phyloP scores from a whole-genome alignment of 306 rosid species.

The Senna tora region DNA sequence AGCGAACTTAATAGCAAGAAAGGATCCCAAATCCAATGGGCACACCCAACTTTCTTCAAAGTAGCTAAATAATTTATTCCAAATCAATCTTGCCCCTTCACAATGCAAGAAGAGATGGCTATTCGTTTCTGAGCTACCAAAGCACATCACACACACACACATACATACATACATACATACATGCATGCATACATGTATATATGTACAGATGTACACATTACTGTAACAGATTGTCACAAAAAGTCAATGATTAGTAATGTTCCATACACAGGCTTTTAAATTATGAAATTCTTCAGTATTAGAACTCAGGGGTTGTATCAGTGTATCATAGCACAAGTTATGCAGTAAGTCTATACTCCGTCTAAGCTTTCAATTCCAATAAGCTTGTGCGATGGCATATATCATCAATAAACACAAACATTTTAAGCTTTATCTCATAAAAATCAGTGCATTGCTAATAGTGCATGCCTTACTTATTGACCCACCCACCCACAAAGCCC shows the following conservation, averaged over 20 bases:
- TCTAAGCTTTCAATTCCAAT: neutral
- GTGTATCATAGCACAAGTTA: neutral
- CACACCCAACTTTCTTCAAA: too few relatives aligned
- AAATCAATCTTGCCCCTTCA: too few relatives aligned
- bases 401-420: neutral
- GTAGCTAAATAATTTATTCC: too few relatives aligned
- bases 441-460: slow-evolving; percentile 17
- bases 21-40: too few relatives aligned
- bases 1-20: too few relatives aligned
- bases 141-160: too few relatives aligned
- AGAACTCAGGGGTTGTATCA: too few relatives aligned
- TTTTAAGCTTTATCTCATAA: slow-evolving; percentile 23
- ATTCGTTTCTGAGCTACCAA: too few relatives aligned
- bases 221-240: neutral
- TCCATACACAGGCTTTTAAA: neutral
- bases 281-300: neutral
- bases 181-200: too few relatives aligned
- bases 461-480: neutral
- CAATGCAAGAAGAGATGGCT: too few relatives aligned
- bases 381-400: too few relatives aligned
- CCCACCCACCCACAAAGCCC: neutral
- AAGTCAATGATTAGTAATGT: neutral
- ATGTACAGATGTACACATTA: neutral
- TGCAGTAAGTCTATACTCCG: neutral
- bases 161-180: too few relatives aligned